Evolutionary conservation across 1,139 yeast species (phyloP), one percentile per base, ranked within the genome.

Genomic region (Saccharomyces pastorianus): DNA sequence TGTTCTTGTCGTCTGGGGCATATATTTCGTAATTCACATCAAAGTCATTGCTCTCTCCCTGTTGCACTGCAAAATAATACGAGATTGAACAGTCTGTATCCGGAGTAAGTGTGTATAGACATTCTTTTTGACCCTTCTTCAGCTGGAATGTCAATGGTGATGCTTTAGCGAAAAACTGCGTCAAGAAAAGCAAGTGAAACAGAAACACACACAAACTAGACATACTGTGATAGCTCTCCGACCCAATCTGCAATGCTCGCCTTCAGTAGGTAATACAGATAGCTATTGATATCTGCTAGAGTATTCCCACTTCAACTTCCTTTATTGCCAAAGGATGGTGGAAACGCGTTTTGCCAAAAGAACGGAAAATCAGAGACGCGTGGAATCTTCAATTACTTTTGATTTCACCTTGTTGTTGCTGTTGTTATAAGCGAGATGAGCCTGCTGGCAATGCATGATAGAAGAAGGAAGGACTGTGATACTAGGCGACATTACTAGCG

Each of bases 11-110:
- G 53, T 78, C 76, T 13, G 98, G 97, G 25, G 81, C 83, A 62
- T 76, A 82, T 59, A 93, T 79, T 42, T 80, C 74, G 71, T 88
- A 89, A 70, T 89, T 93, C 55, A 93, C 82, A 67, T 88, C 96
- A 66, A 88, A 88, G 27, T 69, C 64, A 32, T 71, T 57, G 27
- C 86, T 75, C 7, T 95, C 96, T 55, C 98, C 97, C 44, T 86
- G 79, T 71, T 90, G 96, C 51, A 93, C 97, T 14, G 96, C 90
- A 76, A 89, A 93, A 69, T 89, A 88, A 69, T 85, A 91, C 29
- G 87, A 84, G 55, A 93, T 78, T 56, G 79, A 79, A 55, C 90
- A 78, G 61, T 80, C 78, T 9, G 81, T 80, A 56, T 79, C 76
- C 52, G 81, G 81, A 53, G 93, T 88, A 69, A 85, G 81, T 20